phyloP scores from a whole-genome alignment of 257 asterid species.

The Gentiana macrophylla region DNA sequence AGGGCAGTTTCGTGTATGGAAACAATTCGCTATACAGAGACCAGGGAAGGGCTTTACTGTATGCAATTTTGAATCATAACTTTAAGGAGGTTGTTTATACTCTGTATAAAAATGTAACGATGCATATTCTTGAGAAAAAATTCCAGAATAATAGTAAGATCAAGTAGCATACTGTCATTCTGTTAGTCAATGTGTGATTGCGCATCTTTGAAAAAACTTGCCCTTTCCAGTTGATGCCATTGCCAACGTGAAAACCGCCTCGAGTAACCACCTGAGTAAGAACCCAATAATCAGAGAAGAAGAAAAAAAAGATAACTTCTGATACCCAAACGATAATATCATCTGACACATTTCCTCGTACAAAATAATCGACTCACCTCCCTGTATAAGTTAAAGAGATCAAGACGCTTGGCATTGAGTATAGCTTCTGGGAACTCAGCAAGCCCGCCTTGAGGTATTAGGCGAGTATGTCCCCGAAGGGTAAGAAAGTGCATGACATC shows the following conservation, averaged over 20 bases:
- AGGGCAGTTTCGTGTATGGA: too few relatives aligned
- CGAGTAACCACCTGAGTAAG: conserved; percentile 78
- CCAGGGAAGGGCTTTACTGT: too few relatives aligned
- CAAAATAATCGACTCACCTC: conserved; percentile 45
- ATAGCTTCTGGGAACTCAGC: conserved; percentile 98
- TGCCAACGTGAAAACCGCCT: conserved; percentile 98
- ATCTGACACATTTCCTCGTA: background rate
- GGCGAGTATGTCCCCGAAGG: conserved; percentile 96
- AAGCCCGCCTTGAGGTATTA: conserved; percentile 95
- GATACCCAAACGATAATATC: background rate
- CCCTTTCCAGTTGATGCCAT: conserved; percentile 99
- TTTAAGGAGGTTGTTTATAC: too few relatives aligned
- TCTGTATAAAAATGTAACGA: background rate
- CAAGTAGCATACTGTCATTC: conserved; percentile 69
- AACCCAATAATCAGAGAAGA: conserved; percentile 4
- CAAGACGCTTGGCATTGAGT: conserved; percentile 98
- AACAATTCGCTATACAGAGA: too few relatives aligned
- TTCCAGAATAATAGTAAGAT: conserved; percentile 1
- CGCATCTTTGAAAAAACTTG: conserved; percentile 99
- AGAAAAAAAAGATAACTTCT: background rate
- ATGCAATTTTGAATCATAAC: too few relatives aligned
- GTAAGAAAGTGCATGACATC: conserved; percentile 96
- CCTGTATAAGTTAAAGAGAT: conserved; percentile 89
- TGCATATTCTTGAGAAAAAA: too few relatives aligned
- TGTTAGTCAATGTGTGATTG: conserved; percentile 87